These are phyloP conservation scores for Cephaloascus albidus DNA, from an alignment of 805 yeast genomes.

Conservation along the genomic window DNA sequence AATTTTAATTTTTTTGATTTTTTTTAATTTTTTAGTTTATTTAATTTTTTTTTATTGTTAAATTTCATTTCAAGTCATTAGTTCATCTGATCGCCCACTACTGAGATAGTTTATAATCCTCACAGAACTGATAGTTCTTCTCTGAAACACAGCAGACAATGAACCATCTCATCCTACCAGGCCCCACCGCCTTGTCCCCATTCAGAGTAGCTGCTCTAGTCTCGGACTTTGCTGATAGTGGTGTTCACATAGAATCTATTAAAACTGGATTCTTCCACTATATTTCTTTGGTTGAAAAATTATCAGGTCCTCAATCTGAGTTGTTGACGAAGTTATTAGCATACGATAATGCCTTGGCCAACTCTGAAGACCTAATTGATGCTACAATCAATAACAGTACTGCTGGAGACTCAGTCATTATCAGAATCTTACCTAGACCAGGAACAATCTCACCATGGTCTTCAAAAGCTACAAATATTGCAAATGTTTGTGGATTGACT, in stretches of 20 bases:
- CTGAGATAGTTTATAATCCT: too few species aligned
- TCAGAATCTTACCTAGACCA: constrained; percentile 80
- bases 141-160: too few species aligned
- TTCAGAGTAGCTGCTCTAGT: constrained; percentile 74
- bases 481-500: constrained; percentile 77
- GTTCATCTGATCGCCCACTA: too few species aligned
- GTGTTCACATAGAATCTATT: constrained; percentile 62
- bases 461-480: constrained; percentile 94
- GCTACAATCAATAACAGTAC: too few species aligned
- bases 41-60: too few species aligned
- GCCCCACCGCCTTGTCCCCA: constrained; percentile 83
- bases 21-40: too few species aligned
- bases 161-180: constrained; percentile 66
- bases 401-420: constrained; percentile 40
- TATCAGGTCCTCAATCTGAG: constrained; percentile 29
- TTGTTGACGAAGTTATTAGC: constrained; percentile 56
- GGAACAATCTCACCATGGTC: constrained; percentile 99
- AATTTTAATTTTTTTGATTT: neutral
- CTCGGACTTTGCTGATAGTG: constrained; percentile 54
- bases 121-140: too few species aligned
- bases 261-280: constrained; percentile 77
- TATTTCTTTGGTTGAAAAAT: constrained; percentile 41
- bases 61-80: too few species aligned
- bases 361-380: constrained; percentile 35
- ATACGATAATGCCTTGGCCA: constrained; percentile 64